A percentile compares a stretch with the other conserved stretches of the same genome.
phyloP scores from a whole-genome alignment of 2,329 filamentous ascomycete genomes.

The Fonsecaea multimorphosa region DNA sequence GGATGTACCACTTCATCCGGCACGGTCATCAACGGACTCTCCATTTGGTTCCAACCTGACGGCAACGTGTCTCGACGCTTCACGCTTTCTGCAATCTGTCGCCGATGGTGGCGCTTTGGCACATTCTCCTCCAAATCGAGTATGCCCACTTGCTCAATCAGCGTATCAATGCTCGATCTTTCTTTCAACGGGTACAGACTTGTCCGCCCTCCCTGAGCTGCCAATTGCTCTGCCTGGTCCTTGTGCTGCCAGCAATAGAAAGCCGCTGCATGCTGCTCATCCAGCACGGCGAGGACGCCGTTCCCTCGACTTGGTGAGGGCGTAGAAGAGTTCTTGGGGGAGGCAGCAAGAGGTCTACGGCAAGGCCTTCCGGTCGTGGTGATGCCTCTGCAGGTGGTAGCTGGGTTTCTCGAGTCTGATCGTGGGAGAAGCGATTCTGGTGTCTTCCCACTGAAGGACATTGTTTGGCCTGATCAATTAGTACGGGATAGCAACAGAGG shows the following conservation, averaged over 20 bases:
- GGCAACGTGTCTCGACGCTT: slow-evolving; percentile 44
- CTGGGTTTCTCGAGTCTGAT: slow-evolving; percentile 82
- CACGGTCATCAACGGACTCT: slow-evolving; percentile 54
- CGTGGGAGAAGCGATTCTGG: slow-evolving; percentile 81
- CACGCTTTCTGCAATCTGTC: slow-evolving; percentile 31
- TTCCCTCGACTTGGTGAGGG: slow-evolving; percentile 41
- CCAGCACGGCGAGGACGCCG: slow-evolving; percentile 41
- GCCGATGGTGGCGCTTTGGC: slow-evolving; percentile 36
- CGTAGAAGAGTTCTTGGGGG: slow-evolving; percentile 44
- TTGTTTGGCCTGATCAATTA: slow-evolving; percentile 42
- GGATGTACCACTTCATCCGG: slow-evolving; percentile 45
- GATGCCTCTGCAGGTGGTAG: slow-evolving; percentile 85
- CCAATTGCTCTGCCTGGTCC: slow-evolving; percentile 70
- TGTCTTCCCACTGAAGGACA: slow-evolving; percentile 73
- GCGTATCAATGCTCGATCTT: slow-evolving; percentile 82
- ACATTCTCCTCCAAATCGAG: slow-evolving; percentile 63
- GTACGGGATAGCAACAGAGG: slow-evolving; percentile 4
- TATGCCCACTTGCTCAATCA: slow-evolving; percentile 79
- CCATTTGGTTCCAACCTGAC: slow-evolving; percentile 53
- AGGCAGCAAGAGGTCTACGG: slow-evolving; percentile 69
- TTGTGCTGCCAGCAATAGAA: slow-evolving; percentile 96
- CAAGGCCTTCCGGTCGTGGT: slow-evolving; percentile 84
- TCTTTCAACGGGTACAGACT: slow-evolving; percentile 64
- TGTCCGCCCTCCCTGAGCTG: slow-evolving; percentile 56
- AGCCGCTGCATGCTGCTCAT: slow-evolving; percentile 42